Conservation (phyloP, 1,284 basidiomycete genomes). For the Heterobasidion parviporum region DNA sequence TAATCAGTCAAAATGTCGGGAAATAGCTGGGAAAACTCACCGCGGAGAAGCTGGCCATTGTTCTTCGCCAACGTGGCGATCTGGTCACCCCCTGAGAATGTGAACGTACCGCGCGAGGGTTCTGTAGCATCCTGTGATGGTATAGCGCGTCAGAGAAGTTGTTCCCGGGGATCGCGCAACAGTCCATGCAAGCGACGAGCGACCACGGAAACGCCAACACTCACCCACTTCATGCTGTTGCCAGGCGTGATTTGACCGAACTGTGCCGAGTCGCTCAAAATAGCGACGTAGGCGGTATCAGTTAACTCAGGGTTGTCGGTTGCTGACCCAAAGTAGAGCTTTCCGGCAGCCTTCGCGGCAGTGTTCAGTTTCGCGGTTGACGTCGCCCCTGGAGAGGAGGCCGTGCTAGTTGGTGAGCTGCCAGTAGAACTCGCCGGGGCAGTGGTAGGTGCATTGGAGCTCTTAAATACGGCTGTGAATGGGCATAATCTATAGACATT, state of each 20-base stretch:
- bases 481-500: background rate
- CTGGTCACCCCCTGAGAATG: conserved; percentile 34
- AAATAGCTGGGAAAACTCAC: conserved; percentile 12
- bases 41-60: conserved; percentile 34
- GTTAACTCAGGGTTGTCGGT: conserved; percentile 48
- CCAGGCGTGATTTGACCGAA: conserved; percentile 46
- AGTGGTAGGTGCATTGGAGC: background rate
- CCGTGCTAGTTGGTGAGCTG: background rate
- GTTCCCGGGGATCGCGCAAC: background rate
- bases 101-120: conserved; percentile 38
- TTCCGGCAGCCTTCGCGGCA: conserved; percentile 38
- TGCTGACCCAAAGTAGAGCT: conserved; percentile 53
- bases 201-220: conserved; percentile 1
- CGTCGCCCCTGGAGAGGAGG: conserved; percentile 10
- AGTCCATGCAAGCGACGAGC: background rate
- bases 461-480: background rate
- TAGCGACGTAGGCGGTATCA: conserved; percentile 33
- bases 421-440: background rate
- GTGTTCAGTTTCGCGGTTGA: conserved; percentile 22
- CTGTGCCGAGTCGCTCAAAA: conserved; percentile 32
- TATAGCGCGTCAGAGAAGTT: background rate
- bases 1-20: background rate
- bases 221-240: conserved; percentile 52
- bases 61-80: conserved; percentile 38
- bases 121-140: conserved; percentile 40